Evolutionary conservation across 2,329 filamentous ascomycete genomes (phyloP), one percentile per base, ranked within the genome.

Genomic region (Teratosphaeria epicoccoides): DNA sequence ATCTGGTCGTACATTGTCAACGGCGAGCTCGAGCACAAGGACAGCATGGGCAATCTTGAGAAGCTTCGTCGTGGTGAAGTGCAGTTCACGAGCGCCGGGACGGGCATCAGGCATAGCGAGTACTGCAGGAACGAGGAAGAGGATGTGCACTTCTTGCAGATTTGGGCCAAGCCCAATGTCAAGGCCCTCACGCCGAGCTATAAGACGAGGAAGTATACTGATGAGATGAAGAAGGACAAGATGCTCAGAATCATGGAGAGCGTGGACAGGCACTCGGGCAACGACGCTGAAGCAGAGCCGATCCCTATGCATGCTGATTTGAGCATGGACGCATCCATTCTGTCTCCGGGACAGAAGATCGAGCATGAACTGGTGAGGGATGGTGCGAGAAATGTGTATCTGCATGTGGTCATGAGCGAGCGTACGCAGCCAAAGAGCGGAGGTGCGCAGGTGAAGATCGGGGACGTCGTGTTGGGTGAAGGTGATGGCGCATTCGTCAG

Each of bases 11-110:
- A 95, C 71, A 84, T 94, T 63, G 75, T 95, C n/a, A 81, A 76
- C 46, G 88, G 89, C 57, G 87, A 91, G 70, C 79, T 95, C 56
- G 91, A 89, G 46, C 89, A 95, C 73, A 84, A 88, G 46, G 88
- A 95, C 71, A 86, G 81, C 55, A 90, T 94, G 83, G 79, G 87
- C 60, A 80, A 76, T 50, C 64, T 76, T 7, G 73, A 80, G 68
- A 87, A 83, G 70, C 84, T 95, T 75, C 79, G 79, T 62, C 76
- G 87, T 33, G 87, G 88, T 11, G 88, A 94, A 67, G 86, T 95
- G 44, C 88, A 95, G 64, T 95, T 94, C 69, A 95, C 88, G 9
- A 89, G 84, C 12, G 88, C 87, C n/a, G 88, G 88, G 50, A 88
- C 81, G 4, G 80, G 81, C 5, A 83, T 95, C 61, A 80, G 87